Evolutionary conservation across 352 stramenopile genomes (phyloP), one percentile per base, ranked within the genome.

Genomic region (Pythium pectinolyticum): DNA sequence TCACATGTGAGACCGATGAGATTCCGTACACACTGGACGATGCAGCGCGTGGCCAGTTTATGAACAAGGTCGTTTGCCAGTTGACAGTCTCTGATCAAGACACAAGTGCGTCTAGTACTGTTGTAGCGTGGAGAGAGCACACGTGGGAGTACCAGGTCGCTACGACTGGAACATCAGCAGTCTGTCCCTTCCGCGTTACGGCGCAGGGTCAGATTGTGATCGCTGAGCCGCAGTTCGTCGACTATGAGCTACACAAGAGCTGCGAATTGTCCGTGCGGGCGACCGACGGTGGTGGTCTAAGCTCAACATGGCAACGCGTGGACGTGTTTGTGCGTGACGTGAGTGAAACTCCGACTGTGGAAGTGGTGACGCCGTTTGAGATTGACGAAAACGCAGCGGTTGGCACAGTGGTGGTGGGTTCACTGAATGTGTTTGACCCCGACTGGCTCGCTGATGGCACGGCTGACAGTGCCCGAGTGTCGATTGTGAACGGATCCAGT

Each of bases 281-380:
- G 6, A 55, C 32, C 10, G 69, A 75, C 49, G 51, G 57, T 20
- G 64, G 54, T 17, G 59, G 59, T 11, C 39, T 72, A n/a, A 30
- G 11, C 5, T 66, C 69, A 1, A 30, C 57, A 10, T 69, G 59
- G 57, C 69, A 75, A 19, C 15, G 30, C 0, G 40, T 75, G 8
- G 46, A 57, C 17, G 53, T 75, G n/a, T n/a, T 27, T 22, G 34
- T 75, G 17, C 47, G 41, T 41, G 69, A 75, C 31, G 24, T 75
- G 3, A 72, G 72, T 30, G 69, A 75, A 35, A 2, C 31, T 30
- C 69, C 69, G 9, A 48, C 68, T 0, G 61, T 72, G 9, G 6
- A 34, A 20, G 27, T 24, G 3, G 19, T 40, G 1, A 24, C 17
- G 1, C 31, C 41, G 4, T 62, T 72, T 49, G 30, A 52, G 15